These are phyloP conservation scores for Phytopythium ostracodes DNA, from an alignment of 352 stramenopile species.

Conservation along the genomic window DNA sequence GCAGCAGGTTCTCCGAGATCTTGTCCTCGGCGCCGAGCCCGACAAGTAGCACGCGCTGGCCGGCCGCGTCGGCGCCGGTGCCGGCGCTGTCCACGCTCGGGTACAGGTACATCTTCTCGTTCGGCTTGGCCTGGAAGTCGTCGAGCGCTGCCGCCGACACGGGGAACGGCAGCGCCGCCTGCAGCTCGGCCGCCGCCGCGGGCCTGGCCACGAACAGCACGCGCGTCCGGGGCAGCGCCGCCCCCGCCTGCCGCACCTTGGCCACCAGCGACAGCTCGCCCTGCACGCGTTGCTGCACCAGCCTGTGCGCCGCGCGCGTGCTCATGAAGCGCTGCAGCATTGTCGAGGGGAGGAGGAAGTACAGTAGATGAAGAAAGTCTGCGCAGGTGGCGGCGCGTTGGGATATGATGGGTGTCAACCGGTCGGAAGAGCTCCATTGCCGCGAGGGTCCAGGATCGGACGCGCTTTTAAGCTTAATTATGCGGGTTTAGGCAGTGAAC, in stretches of 20 bases:
- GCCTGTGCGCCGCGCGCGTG: slow-evolving; percentile 31
- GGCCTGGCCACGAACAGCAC: slow-evolving; percentile 50
- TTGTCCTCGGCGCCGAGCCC: slow-evolving; percentile 66
- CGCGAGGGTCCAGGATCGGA: too few relatives aligned
- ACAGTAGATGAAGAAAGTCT: too few relatives aligned
- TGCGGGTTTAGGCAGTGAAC: too few relatives aligned
- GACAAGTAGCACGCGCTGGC: slow-evolving; percentile 68
- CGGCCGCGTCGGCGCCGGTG: too few relatives aligned
- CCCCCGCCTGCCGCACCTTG: neutral
- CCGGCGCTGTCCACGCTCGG: slow-evolving; percentile 37
- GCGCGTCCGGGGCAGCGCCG: slow-evolving; percentile 29
- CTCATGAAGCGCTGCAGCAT: slow-evolving; percentile 48
- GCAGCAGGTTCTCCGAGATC: slow-evolving; percentile 57
- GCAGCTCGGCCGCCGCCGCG: slow-evolving; percentile 18
- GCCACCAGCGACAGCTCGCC: slow-evolving; percentile 31
- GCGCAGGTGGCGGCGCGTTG: neutral
- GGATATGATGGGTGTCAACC: neutral
- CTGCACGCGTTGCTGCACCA: slow-evolving; percentile 73
- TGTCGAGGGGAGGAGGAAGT: neutral
- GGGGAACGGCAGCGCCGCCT: slow-evolving; percentile 49
- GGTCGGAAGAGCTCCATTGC: neutral
- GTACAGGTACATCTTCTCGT: slow-evolving; percentile 75
- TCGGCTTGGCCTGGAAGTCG: slow-evolving; percentile 62
- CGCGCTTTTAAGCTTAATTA: too few relatives aligned
- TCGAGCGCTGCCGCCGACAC: slow-evolving; percentile 57